Evolutionary conservation across 306 rosid species (phyloP), one percentile per base, ranked within the genome.

Genomic region (Trifolium dubium): DNA sequence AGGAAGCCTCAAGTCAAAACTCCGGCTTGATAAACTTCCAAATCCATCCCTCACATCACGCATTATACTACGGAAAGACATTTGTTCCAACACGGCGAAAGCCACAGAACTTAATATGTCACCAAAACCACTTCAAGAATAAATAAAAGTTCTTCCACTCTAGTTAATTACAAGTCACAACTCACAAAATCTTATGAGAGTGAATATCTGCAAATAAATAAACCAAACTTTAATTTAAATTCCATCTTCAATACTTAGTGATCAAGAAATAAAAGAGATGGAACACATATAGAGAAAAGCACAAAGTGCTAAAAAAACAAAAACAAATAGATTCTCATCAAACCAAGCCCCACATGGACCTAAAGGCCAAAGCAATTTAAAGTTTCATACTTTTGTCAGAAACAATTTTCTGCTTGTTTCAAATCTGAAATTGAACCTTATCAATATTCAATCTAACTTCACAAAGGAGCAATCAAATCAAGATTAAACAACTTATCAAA

Each of bases 21-120:
- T 88, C 62, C 98, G 79, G 51, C 97, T 90, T 0, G 99, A 95
- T 62, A 95, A 80, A 78, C 96, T 95, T 77, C 99, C 99, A 81
- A 92, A 76, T 41, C 97, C 95, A 84, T 90, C 98, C 86, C 98
- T 87, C 72, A 95, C 96, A 64, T 95, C 99, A 8, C 96, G 98
- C 37, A 95, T 92, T 56, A 95, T 90, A 73, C 98, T 87, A 17
- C 99, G 96, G 78, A 92, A 95, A 43, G 98, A 95, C 99, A 95
- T 95, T 61, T 83, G 69, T 81, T 84, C 83, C 46, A 29, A 76
- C 41, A 46, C 9, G 59, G 66, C 41, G 55, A 75, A 67, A 83
- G 68, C 76, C 86, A 74, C 53, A 79, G 78, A 80, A 70, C 44
- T 72, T 41, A 55, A 63, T 79, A 54, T 75, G 59, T 50, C 80